These are phyloP conservation scores for Myrica gale DNA, from an alignment of 306 rosid genomes.

Conservation along the genomic window DNA sequence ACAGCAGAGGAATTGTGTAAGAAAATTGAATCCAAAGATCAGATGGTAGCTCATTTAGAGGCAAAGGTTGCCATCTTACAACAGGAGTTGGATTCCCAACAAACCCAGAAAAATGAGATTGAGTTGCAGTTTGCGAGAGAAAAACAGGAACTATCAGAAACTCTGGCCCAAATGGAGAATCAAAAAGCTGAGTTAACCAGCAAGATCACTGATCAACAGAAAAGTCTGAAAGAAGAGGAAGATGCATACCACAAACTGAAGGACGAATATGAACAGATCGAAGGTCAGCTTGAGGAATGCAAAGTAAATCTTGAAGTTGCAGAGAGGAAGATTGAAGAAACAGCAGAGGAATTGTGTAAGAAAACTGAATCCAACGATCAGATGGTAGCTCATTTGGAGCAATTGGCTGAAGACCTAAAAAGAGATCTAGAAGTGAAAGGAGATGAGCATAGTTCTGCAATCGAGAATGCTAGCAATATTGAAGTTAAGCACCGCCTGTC, in stretches of 20 bases:
- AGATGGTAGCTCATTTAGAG: constrained; percentile 59
- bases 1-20: constrained; percentile 43
- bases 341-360: constrained; percentile 42
- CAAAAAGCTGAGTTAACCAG: constrained; percentile 53
- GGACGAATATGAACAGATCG: constrained; percentile 52
- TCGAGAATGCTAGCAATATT: constrained; percentile 56
- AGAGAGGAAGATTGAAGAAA: constrained; percentile 55
- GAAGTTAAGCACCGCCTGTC: constrained; percentile 95
- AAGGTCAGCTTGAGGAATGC: constrained; percentile 51
- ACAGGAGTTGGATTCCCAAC: constrained; percentile 52
- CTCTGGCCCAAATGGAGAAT: constrained; percentile 40
- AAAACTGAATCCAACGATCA: constrained; percentile 53
- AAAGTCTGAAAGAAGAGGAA: constrained; percentile 50
- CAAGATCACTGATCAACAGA: constrained; percentile 41
- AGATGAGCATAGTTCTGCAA: constrained; percentile 53
- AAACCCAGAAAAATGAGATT: constrained; percentile 53
- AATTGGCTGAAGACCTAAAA: constrained; percentile 56
- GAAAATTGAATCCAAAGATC: constrained; percentile 50
- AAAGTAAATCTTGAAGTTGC: constrained; percentile 50
- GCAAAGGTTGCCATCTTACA: too few relatives aligned
- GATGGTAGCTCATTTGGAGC: constrained; percentile 58
- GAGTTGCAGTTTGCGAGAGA: constrained; percentile 43
- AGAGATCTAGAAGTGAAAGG: constrained; percentile 74
- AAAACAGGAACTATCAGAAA: constrained; percentile 51
- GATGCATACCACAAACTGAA: constrained; percentile 52